Base-by-base conservation (phyloP, 257 asterid genomes). In the Mitragyna speciosa region DNA sequence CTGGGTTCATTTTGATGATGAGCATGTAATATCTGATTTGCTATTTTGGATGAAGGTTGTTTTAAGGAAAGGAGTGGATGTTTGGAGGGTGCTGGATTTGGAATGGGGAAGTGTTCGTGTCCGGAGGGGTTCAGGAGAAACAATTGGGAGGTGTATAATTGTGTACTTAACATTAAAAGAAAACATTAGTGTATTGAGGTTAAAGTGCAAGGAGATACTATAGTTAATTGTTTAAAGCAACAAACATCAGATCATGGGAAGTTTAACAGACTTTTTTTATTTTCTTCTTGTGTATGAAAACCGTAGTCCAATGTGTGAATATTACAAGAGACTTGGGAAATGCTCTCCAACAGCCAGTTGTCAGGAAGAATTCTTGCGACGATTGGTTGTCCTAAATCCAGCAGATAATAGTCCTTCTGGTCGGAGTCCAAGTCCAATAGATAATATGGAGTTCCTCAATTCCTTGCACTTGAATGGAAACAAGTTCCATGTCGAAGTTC, bases 401-500 rank as follows among this genome's bases (percentile, higher is more conserved):
- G 39, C 70, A 19, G 49, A 48, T 5, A 82, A 84, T 39, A 80
- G 47, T 17, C 73, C 78, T 28, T 64, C 56, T 0, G 88, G 87
- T 5, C 36, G 52, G 26, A 80, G 84, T 66, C 85, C 88, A 3
- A 59, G 80, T 28, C 73, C 82, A 10, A 16, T 81, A 15, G 80
- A 82, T 65, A 33, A 52, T 33, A 12, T 86, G 47, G 11, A 31
- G 1, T 20, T 22, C 5, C 82, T 87, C 6, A 33, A 4, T 1
- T 74, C 76, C 30, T 65, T 84, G 64, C 86, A 82, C 70, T 47
- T 87, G 75, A 76, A 77, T 0, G 19, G 24, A 47, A 87, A 87
- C 79, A 80, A 72, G 10, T 74, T 72, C 26, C 22, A 20, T 16
- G 79, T 72, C 6, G 14, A 6, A 11, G 12, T 63, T 22, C 72